Evolutionary conservation across 148 eudicot genomes (phyloP), one percentile per base, ranked within the genome.

Genomic region (Suaeda aralocaspica): DNA sequence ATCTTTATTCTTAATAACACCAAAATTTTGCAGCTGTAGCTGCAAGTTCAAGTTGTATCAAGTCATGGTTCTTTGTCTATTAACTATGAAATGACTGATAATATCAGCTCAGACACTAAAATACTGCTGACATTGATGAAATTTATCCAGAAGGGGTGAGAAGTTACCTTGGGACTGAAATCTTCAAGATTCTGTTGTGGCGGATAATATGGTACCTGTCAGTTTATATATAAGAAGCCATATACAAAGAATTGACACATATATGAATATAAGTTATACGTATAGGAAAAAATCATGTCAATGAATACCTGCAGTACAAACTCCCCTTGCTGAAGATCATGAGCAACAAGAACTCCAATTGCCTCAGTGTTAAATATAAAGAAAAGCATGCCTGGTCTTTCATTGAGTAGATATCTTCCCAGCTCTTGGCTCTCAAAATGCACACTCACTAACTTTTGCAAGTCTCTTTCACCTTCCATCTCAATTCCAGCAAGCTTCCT

Each of bases 321-420:
- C 75, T 94, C 99, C 69, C 99, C 99, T 83, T 84, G 85, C 73
- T 81, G 77, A 68, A 94, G 91, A 82, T 94, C 96, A 86, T 91
- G 99, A 78, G 99, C 97, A 72, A 94, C 97, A 63, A 94, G 86
- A 80, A 94, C 97, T 25, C 99, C 99, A 9, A 94, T 94, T 42
- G 93, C 97, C 70, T 86, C 90, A 14, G 91, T 87, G 72, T 94
- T 94, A 69, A 94, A 94, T 73, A 94, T 81, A 76, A 94, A 94
- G 75, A 87, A 94, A 21, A 94, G 81, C 99, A 94, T 94, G 53
- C 97, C 99, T 26, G 96, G 96, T 78, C 91, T 91, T 79, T 91
- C 84, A 67, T 77, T 78, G 52, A 87, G 88, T 46, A 94, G 66
- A 74, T 89, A 94, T 77, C 75, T 69, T 24, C 99, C 99, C 21